Percentiles rank a stretch among this genome's conserved stretches.
phyloP scores from a whole-genome alignment of 305 asterid genomes.

The Galium porrigens region DNA sequence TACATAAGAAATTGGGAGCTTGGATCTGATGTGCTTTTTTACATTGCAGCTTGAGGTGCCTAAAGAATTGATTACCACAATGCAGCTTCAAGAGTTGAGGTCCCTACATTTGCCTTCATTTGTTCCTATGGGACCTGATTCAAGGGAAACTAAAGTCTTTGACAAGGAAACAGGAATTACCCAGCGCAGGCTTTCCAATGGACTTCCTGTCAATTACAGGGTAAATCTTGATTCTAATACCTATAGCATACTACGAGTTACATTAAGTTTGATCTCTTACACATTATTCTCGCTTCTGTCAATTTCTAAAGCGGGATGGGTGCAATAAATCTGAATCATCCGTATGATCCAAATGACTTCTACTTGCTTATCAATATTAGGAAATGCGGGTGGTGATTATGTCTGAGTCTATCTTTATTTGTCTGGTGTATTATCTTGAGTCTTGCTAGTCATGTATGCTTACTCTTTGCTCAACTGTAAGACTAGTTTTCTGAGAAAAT shows the following conservation, averaged over 20 bases:
- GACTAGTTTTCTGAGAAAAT: no score
- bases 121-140: constrained; percentile 47
- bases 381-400: not conserved
- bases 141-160: constrained; percentile 35
- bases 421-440: not conserved
- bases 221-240: constrained; percentile 25
- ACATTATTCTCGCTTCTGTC: not conserved
- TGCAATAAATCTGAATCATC: not conserved
- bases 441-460: not conserved
- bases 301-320: not conserved
- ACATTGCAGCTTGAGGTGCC: constrained; percentile 86
- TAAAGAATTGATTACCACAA: constrained; percentile 58
- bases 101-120: constrained; percentile 51
- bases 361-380: not conserved
- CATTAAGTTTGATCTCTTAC: not conserved
- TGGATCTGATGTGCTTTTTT: constrained; percentile 15
- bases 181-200: constrained; percentile 87
- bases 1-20: not conserved
- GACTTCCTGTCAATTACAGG: constrained; percentile 92
- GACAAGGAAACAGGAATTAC: constrained; percentile 80
- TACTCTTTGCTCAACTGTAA: not conserved
- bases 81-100: constrained; percentile 47
- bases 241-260: not conserved
- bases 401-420: not conserved
- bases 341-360: not conserved